Base-by-base conservation (phyloP, 805 yeast species). In the Yarrowia divulgata region DNA sequence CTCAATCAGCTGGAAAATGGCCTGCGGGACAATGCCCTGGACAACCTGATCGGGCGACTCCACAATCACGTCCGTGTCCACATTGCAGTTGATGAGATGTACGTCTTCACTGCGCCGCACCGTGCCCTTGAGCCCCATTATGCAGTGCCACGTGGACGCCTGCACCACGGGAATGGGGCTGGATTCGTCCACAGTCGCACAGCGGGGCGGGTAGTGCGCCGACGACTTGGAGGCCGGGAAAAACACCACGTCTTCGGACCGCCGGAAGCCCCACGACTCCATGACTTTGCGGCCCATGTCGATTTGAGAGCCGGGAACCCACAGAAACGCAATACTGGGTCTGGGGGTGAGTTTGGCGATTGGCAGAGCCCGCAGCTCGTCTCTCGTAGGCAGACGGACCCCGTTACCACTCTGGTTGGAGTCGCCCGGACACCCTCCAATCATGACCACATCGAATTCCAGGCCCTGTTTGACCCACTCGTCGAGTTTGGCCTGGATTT, bases 101-200 rank as follows among this genome's bases (percentile, higher is more conserved):
- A 85, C 85, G 79, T 93, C 98, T 0, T 88, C 87, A 1, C 96
- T 86, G 74, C 98, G 84, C 75, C 97, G 83, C 8, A 93, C 94
- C 0, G 98, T 93, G 2, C 98, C 98, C 2, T 97, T 93, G 67
- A 93, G 90, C 73, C 97, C 94, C 97, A 93, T 93, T 90, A 97
- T 90, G 75, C 98, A 93, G 79, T 94, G 98, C 97, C 97, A 93
- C 78, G 90, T 87, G 70, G 88, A 86, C 70, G 86, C 54, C 52
- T 54, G 60, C 0, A 66, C 40, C 29, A 63, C 29, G 39, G 68
- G 68, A 6, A 14, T 87, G 69, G 90, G 82, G 34, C 90, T 76
- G 1, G 82, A 73, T 42, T 81, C 81, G 18, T 84, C 85, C 69
- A 84, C 49, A 7, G 69, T 84, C 1, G 79, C 78, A 45, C 78